Evolutionary conservation across 352 stramenopile genomes (phyloP), one percentile per base, ranked within the genome.

Genomic region (Peronospora destructor): DNA sequence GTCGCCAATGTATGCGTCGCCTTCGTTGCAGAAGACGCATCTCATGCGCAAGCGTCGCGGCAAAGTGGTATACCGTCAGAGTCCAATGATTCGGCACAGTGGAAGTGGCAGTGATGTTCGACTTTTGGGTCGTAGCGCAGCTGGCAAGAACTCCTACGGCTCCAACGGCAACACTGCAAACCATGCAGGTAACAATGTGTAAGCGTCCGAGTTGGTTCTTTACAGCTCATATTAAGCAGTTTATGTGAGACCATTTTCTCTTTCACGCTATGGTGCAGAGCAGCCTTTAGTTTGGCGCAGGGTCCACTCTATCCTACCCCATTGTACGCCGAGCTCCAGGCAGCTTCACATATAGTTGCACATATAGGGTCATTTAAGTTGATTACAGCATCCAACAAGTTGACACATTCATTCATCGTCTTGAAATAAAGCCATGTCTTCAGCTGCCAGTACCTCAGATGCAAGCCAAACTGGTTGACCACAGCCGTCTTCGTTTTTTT

Each of bases 1-100:
- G 50, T 91, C 79, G 11, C 82, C 82, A 6, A 93, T 93, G 82
- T 89, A 89, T 53, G 68, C 79, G 34, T 93, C 83, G 38, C 83
- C 83, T 35, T 85, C 72, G 23, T 64, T 93, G 33, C 83, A 93
- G 52, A 87, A 86, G 54, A 91, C 77, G 7, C 80, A 86, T 45
- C 61, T 89, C 38, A 93, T 93, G 79, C 71, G 71, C 14, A 88
- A 90, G 51, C 73, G 76, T 12, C 68, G 76, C 38, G 83, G 80
- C 43, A 89, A 87, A 32, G 56, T 91, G 50, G 65, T 93, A 44
- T 93, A 91, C 48, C 77, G 74, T n/a, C 83, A 93, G 43, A 90
- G 76, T 29, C 83, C 83, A 0, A 84, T 87, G 61, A 72, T 77
- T 25, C 51, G 62, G 33, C 74, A 74, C 37, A 83, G 47, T 53